phyloP scores from a whole-genome alignment of 2,329 filamentous ascomycete genomes.

The Akanthomyces uredinophilus region DNA sequence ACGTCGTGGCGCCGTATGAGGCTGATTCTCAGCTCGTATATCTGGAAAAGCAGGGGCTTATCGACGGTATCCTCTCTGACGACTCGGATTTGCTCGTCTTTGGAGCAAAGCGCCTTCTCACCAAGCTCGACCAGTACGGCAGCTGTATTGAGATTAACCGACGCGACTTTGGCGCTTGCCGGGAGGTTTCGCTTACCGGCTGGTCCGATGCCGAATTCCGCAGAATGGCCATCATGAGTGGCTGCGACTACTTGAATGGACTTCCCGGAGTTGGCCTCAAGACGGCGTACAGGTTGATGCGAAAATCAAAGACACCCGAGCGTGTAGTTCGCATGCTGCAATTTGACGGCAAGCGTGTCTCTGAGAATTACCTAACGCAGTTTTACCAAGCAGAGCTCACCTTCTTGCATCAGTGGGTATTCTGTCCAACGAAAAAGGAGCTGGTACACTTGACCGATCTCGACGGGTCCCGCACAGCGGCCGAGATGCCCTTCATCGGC shows the following conservation, averaged over 20 bases:
- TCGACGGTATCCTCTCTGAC: slow-evolving; percentile 87
- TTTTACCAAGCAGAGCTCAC: slow-evolving; percentile 88
- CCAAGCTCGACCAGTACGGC: slow-evolving; percentile 90
- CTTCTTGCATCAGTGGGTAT: slow-evolving; percentile 92
- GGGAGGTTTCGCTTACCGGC: slow-evolving; percentile 81
- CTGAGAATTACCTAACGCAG: slow-evolving; percentile 70
- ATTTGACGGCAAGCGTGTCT: slow-evolving; percentile 85
- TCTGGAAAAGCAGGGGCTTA: slow-evolving; percentile 76
- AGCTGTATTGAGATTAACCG: slow-evolving; percentile 90
- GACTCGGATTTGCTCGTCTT: slow-evolving; percentile 96
- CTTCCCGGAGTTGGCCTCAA: slow-evolving; percentile 86
- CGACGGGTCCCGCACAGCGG: slow-evolving; percentile 56
- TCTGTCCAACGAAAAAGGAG: slow-evolving; percentile 66
- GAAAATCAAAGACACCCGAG: slow-evolving; percentile 85
- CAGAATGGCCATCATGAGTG: slow-evolving; percentile 92
- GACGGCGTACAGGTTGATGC: slow-evolving; percentile 84
- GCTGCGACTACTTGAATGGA: slow-evolving; percentile 89
- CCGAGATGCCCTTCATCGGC: slow-evolving; percentile 79
- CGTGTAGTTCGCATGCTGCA: slow-evolving; percentile 75
- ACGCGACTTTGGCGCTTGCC: slow-evolving; percentile 79
- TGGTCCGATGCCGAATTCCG: slow-evolving; percentile 92
- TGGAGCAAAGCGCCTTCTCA: slow-evolving; percentile 82
- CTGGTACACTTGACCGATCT: slow-evolving; percentile 72
- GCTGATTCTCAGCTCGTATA: slow-evolving; percentile 97
- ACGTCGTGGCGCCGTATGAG: slow-evolving; percentile 94